Conservation (phyloP, 148 eudicot species). For the Rhododendron griersonianum region DNA sequence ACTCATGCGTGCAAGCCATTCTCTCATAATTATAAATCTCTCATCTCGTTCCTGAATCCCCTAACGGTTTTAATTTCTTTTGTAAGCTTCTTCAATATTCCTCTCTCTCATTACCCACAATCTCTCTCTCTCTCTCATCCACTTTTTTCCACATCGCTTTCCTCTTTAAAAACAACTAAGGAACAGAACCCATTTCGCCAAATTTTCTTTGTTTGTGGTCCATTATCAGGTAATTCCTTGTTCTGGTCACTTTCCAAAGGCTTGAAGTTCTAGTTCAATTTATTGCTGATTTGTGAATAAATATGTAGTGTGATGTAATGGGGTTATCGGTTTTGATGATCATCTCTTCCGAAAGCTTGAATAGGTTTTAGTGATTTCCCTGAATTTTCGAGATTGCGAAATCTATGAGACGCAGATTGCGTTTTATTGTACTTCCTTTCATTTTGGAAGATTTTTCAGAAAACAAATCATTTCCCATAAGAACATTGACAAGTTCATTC, state of each 20-base stretch:
- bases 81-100: neutral
- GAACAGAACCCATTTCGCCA: neutral
- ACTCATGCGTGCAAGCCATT: slow-evolving; percentile 96
- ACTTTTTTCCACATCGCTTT: slow-evolving; percentile 9
- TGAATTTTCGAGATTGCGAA: neutral
- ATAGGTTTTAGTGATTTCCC: neutral
- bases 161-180: neutral
- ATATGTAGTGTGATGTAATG: neutral
- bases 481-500: neutral
- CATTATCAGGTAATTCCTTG: neutral
- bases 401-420: neutral
- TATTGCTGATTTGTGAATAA: slow-evolving; percentile 1
- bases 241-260: neutral
- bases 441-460: neutral
- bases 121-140: slow-evolving; percentile 19
- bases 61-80: slow-evolving; percentile 46
- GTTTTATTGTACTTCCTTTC: neutral
- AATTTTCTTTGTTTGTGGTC: neutral
- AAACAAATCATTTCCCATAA: neutral
- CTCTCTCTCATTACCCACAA: slow-evolving; percentile 8
- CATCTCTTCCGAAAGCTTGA: neutral
- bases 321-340: neutral
- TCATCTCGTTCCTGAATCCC: neutral
- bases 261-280: slow-evolving; percentile 6
- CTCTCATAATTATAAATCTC: slow-evolving; percentile 10